Evolutionary conservation across 495 filamentous ascomycete species (phyloP), one percentile per base, ranked within the genome.

Genomic region (Durotheca rogersii): DNA sequence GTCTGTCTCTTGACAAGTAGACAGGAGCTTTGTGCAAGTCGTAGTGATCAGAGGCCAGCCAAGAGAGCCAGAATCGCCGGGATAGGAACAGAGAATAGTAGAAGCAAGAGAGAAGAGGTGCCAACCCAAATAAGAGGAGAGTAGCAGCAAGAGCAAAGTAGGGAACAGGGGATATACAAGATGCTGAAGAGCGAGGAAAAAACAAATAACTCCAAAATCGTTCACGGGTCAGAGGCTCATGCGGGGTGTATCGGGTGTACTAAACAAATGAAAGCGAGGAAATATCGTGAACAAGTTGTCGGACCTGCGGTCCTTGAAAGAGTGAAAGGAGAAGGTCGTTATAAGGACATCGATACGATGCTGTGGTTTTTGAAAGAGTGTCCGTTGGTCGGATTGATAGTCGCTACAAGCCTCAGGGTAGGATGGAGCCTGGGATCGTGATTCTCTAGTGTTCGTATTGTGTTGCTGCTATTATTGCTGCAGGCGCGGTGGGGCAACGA

Each of bases 221-320:
- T 81, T 74, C 54, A 74, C 41, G 68, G 70, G 68, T 84, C 78
- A 79, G 75, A 79, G 71, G 74, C 74, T 87, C 85, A 85, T 88
- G 70, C 69, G 73, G 73, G 77, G 72, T 76, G 75, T 78, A 45
- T 77, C 67, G 49, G 57, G 72, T 76, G 74, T 72, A 65, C 67
- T 63, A 56, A 64, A 83, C 76, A 82, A 81, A 78, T 70, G 72
- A 76, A 75, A 76, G 59, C 53, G 64, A 61, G 37, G 53, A 67
- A 74, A 68, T 73, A 73, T 71, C 68, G 70, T 73, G 71, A 71
- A 70, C 60, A n/a, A 61, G 69, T 58, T 60, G 67, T 50, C 61
- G 70, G 74, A 75, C 77, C 67, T 39, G 54, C 43, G 64, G 75
- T 71, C 70, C 71, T n/a, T 65, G 62, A 74, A 67, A 72, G 75